A percentile compares a stretch with the other conserved stretches of the same genome.
Evolutionary conservation across 352 stramenopile genomes (phyloP).

Genomic region (Phytopythium oedochilum): DNA sequence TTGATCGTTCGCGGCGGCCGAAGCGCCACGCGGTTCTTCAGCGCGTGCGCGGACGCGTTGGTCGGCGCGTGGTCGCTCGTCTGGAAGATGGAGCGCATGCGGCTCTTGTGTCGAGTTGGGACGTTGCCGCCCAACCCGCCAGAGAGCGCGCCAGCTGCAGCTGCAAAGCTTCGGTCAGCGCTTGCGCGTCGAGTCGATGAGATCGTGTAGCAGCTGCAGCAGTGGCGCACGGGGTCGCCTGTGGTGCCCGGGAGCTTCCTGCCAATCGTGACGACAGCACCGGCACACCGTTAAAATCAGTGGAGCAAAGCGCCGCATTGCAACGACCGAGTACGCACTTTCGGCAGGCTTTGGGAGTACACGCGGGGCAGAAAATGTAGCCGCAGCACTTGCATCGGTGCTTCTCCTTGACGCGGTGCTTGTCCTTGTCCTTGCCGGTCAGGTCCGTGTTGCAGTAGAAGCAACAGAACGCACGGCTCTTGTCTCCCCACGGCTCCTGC

Average conservation of each 20-base stretch:
- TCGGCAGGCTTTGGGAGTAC: constrained; percentile 69
- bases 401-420: constrained; percentile 46
- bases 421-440: constrained; percentile 35
- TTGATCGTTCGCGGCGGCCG: constrained; percentile 75
- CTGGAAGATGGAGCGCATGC: constrained; percentile 66
- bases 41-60: constrained; percentile 14
- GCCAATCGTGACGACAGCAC: background rate
- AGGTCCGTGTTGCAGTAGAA: constrained; percentile 73
- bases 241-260: constrained; percentile 59
- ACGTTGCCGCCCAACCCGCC: constrained; percentile 19
- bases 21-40: constrained; percentile 70
- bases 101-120: constrained; percentile 26
- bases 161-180: constrained; percentile 39
- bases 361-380: constrained; percentile 76
- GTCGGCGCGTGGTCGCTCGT: constrained; percentile 12
- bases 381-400: constrained; percentile 80
- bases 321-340: constrained; percentile 27
- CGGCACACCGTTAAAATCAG: no score
- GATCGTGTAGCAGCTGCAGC: constrained; percentile 73
- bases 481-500: constrained; percentile 79
- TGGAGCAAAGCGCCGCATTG: background rate
- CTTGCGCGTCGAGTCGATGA: constrained; percentile 58
- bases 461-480: constrained; percentile 60
- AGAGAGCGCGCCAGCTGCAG: constrained; percentile 13
- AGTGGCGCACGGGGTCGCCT: constrained; percentile 68